These are phyloP conservation scores for Ceratonia siliqua DNA, from an alignment of 306 rosid genomes.

Conservation along the genomic window DNA sequence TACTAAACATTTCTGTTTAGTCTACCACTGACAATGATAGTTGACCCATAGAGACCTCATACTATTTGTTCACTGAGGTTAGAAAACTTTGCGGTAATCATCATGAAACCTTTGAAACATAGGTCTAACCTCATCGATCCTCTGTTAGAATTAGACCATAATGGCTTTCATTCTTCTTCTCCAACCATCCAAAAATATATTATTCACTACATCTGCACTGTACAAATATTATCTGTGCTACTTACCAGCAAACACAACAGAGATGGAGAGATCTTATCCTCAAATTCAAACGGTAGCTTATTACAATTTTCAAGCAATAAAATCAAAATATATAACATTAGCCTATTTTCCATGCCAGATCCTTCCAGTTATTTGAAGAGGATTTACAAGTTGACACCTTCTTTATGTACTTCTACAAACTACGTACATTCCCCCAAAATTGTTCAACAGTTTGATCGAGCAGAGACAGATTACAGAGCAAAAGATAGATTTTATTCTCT, in stretches of 20 bases:
- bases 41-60: not conserved
- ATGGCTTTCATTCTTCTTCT: not conserved
- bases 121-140: not conserved
- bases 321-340: no score
- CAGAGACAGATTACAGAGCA: not conserved
- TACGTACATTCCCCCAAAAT: not conserved
- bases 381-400: not conserved
- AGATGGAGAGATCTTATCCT: not conserved
- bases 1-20: not conserved
- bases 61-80: not conserved
- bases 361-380: no score
- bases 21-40: constrained; percentile 7
- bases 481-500: constrained; percentile 27
- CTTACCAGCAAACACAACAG: not conserved
- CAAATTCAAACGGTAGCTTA: not conserved
- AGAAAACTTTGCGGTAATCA: constrained; percentile 21
- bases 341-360: no score
- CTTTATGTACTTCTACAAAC: not conserved
- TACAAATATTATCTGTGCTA: not conserved
- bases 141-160: not conserved
- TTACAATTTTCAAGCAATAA: not conserved
- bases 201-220: not conserved
- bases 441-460: not conserved
- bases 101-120: constrained; percentile 20
- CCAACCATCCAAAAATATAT: not conserved